Evolutionary conservation across 495 filamentous ascomycete species (phyloP).

Genomic region (Talaromyces ruber): DNA sequence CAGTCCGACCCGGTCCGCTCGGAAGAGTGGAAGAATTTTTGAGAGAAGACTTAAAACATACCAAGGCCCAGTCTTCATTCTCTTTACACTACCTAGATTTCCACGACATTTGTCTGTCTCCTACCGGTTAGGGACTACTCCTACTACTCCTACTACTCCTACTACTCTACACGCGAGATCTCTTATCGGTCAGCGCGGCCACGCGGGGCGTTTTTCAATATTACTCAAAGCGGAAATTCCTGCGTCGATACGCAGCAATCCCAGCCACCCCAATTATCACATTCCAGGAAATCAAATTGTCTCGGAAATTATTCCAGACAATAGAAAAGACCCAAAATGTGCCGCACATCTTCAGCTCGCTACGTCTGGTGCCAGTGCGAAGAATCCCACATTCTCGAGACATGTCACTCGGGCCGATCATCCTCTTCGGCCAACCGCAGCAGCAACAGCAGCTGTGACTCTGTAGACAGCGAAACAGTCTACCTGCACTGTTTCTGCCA

Average conservation of each 20-base stretch:
- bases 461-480: constrained; percentile 28
- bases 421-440: constrained; percentile 1
- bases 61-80: neutral
- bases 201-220: neutral
- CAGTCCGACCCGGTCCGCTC: neutral
- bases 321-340: constrained; percentile 20
- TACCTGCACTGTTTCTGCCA: constrained; percentile 40
- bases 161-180: neutral
- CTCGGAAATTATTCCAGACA: neutral
- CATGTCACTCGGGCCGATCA: constrained; percentile 25
- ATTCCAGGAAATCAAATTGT: constrained; percentile 1
- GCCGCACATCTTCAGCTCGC: constrained; percentile 32
- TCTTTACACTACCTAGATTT: neutral
- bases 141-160: neutral
- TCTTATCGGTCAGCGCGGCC: neutral
- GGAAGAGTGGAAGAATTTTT: neutral
- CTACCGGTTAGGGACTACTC: neutral
- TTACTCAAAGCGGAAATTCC: constrained; percentile 1
- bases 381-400: constrained; percentile 33
- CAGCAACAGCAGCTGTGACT: constrained; percentile 24
- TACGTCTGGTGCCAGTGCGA: constrained; percentile 41
- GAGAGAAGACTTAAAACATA: neutral
- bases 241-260: neutral
- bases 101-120: neutral
- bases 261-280: neutral